These are phyloP conservation scores for Byssochlamys sp. DNA, from an alignment of 2,329 filamentous ascomycete species.

Conservation along the genomic window DNA sequence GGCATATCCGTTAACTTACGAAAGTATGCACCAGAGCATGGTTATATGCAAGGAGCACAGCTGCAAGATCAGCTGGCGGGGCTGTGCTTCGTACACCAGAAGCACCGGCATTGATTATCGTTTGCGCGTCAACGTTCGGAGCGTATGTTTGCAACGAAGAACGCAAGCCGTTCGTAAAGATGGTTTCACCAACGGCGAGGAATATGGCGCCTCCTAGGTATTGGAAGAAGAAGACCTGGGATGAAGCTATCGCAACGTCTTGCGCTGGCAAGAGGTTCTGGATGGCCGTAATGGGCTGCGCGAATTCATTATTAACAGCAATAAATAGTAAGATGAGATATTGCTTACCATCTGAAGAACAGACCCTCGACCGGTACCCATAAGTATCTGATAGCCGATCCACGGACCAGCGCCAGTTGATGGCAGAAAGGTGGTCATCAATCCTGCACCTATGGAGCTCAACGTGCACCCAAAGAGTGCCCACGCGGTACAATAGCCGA, in stretches of 20 bases:
- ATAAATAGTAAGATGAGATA: neutral
- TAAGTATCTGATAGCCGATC: constrained; percentile 24
- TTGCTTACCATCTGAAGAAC: constrained; percentile 14
- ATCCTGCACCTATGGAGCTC: constrained; percentile 13
- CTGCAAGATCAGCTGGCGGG: neutral
- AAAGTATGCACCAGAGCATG: neutral
- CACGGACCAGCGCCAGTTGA: constrained; percentile 12
- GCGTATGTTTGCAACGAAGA: neutral
- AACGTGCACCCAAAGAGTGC: neutral
- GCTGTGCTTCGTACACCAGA: neutral
- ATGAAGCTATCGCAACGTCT: neutral
- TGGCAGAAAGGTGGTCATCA: constrained; percentile 21
- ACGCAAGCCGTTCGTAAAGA: neutral
- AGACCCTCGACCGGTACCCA: constrained; percentile 18
- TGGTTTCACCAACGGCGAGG: neutral
- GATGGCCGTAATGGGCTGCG: neutral
- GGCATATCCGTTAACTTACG: neutral
- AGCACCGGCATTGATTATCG: neutral
- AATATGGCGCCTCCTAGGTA: neutral
- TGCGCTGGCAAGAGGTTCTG: neutral
- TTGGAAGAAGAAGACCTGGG: neutral
- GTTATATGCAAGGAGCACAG: neutral
- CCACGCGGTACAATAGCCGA: neutral
- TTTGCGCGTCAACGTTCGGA: neutral
- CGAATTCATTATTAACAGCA: neutral